Evolutionary conservation across 495 filamentous ascomycete species (phyloP).

Genomic region (Talaromyces proteolyticus): DNA sequence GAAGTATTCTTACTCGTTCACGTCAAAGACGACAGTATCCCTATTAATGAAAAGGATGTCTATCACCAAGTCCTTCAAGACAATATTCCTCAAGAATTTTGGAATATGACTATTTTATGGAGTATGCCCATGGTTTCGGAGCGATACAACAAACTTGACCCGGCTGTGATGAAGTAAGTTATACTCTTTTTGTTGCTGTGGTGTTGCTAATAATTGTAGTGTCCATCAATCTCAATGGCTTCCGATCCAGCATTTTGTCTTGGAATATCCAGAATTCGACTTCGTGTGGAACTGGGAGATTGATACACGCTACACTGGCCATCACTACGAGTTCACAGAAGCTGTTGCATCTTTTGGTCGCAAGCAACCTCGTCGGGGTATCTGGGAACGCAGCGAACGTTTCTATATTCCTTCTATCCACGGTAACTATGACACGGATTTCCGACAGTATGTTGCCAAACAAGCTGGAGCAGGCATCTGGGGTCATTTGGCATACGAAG

Average conservation of each 20-base stretch:
- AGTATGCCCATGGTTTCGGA: constrained; percentile 26
- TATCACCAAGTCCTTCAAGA: constrained; percentile 44
- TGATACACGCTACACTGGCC: constrained; percentile 64
- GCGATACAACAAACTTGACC: constrained; percentile 8
- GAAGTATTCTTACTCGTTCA: constrained; percentile 72
- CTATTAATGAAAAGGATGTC: constrained; percentile 45
- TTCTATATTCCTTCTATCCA: constrained; percentile 64
- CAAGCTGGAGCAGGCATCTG: constrained; percentile 44
- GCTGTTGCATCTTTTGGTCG: constrained; percentile 51
- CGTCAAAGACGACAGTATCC: constrained; percentile 51
- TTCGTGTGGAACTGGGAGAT: constrained; percentile 75
- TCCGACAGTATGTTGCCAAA: constrained; percentile 37
- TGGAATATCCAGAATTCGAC: constrained; percentile 64
- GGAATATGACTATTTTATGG: constrained; percentile 63
- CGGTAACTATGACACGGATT: constrained; percentile 52
- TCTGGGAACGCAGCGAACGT: constrained; percentile 71
- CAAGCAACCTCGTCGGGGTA: constrained; percentile 57
- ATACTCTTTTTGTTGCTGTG: not conserved
- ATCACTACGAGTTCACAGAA: constrained; percentile 65
- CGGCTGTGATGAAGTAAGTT: constrained; percentile 6
- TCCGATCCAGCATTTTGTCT: constrained; percentile 48
- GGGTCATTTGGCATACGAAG: constrained; percentile 47
- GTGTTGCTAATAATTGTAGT: constrained; percentile 6
- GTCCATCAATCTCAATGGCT: constrained; percentile 24
- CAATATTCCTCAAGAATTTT: constrained; percentile 59